A percentile compares a stretch with the other conserved stretches of the same genome.
phyloP scores from a whole-genome alignment of 768 basidiomycete species.

The Dictyophora rubrovolvata region DNA sequence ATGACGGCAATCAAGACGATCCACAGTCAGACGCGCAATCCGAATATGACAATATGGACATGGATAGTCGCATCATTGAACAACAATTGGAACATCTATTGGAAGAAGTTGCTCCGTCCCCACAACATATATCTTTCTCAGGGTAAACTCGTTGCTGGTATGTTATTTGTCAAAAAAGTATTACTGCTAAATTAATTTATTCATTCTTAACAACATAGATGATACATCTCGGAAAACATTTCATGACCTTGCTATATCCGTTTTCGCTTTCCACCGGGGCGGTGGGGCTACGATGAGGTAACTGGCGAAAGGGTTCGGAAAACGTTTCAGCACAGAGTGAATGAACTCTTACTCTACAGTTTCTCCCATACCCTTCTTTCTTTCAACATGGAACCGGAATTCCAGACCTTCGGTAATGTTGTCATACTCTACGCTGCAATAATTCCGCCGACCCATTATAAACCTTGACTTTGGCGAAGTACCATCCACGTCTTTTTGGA shows the following conservation, averaged over 20 bases:
- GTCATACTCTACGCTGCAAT: conserved; percentile 64
- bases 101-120: not conserved
- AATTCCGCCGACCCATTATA: conserved; percentile 86
- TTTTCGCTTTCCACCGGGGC: conserved; percentile 25
- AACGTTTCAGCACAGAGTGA: not conserved
- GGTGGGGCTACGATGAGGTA: conserved; percentile 35
- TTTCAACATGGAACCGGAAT: conserved; percentile 84
- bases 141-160: too few relatives aligned
- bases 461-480: conserved; percentile 62
- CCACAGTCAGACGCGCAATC: not conserved
- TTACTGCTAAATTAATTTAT: too few relatives aligned
- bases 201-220: too few relatives aligned
- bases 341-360: conserved; percentile 57
- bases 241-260: too few relatives aligned
- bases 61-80: not conserved
- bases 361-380: conserved; percentile 67
- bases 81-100: not conserved
- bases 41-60: not conserved
- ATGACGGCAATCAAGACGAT: not conserved
- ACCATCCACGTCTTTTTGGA: conserved; percentile 69
- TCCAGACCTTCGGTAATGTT: conserved; percentile 48
- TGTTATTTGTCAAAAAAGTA: too few relatives aligned
- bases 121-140: not conserved
- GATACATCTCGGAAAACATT: too few relatives aligned
- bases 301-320: conserved; percentile 19